These are phyloP conservation scores for Knoxia roxburghii DNA, from an alignment of 257 asterid species.

Conservation along the genomic window DNA sequence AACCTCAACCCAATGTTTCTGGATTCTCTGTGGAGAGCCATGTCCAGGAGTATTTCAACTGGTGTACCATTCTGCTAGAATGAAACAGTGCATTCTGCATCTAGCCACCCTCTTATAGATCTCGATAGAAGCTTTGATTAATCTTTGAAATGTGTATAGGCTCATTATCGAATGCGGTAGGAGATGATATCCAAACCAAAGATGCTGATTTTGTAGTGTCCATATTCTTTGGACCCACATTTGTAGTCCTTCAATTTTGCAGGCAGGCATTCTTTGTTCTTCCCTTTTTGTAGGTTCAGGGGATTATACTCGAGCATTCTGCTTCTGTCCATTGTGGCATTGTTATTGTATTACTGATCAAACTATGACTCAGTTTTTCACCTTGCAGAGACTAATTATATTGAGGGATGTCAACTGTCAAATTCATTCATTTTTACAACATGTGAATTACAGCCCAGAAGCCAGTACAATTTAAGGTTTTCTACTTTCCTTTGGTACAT, in stretches of 20 bases:
- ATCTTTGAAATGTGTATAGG: neutral
- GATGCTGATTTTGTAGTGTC: too few relatives aligned
- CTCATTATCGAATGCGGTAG: too few relatives aligned
- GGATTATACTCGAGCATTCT: too few relatives aligned
- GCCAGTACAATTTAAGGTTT: too few relatives aligned
- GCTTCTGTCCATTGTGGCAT: too few relatives aligned
- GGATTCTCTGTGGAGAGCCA: conserved; percentile 39
- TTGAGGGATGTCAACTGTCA: too few relatives aligned
- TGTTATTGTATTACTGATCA: neutral
- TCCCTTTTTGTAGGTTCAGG: too few relatives aligned
- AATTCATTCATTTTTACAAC: too few relatives aligned
- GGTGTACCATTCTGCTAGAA: conserved; percentile 62
- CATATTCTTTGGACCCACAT: neutral
- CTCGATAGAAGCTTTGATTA: conserved; percentile 11
- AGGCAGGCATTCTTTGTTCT: too few relatives aligned
- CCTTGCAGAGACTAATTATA: neutral
- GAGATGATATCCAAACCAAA: neutral
- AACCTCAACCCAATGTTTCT: conserved; percentile 60
- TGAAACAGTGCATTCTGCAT: conserved; percentile 31
- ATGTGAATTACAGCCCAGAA: too few relatives aligned
- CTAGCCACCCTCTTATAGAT: conserved; percentile 38
- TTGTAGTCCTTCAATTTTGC: too few relatives aligned
- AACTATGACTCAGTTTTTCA: neutral
- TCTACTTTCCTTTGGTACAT: too few relatives aligned
- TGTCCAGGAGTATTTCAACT: conserved; percentile 43